These are phyloP conservation scores for Neurospora tetrasperma DNA, from an alignment of 495 filamentous ascomycete genomes.

Conservation along the genomic window DNA sequence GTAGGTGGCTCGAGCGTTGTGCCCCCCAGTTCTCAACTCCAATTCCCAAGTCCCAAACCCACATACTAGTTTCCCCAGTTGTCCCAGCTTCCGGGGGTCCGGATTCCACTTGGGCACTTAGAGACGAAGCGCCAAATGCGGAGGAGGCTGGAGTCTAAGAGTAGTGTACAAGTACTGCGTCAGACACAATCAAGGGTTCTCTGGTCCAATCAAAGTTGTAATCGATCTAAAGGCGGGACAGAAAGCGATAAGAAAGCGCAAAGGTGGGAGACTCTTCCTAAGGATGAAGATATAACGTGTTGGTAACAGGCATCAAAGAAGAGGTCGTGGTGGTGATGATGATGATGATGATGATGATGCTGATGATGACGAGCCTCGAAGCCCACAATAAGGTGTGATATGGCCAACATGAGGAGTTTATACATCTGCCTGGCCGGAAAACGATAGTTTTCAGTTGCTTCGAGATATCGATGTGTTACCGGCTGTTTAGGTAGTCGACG, in stretches of 20 bases:
- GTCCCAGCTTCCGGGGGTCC: background rate
- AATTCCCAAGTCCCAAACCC: background rate
- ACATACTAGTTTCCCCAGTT: background rate
- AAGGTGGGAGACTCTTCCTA: background rate
- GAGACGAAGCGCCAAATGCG: background rate
- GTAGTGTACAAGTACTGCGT: background rate
- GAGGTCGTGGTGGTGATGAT: background rate
- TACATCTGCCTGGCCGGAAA: background rate
- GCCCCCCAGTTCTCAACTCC: background rate
- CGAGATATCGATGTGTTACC: background rate
- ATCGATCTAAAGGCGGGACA: background rate
- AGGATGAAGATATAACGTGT: background rate
- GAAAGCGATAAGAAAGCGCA: background rate
- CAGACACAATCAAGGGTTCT: background rate
- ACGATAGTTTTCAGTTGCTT: background rate
- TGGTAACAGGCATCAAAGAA: background rate
- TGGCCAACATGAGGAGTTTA: background rate
- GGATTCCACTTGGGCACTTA: background rate
- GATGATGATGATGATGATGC: background rate
- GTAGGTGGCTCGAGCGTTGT: background rate
- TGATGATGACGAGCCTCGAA: background rate
- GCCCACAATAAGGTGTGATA: background rate
- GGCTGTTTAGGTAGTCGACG: background rate
- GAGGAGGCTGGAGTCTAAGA: background rate
- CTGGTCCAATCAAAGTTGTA: background rate